Base-by-base conservation (phyloP, 2,329 filamentous ascomycete species). In the Microdochium nivale region DNA sequence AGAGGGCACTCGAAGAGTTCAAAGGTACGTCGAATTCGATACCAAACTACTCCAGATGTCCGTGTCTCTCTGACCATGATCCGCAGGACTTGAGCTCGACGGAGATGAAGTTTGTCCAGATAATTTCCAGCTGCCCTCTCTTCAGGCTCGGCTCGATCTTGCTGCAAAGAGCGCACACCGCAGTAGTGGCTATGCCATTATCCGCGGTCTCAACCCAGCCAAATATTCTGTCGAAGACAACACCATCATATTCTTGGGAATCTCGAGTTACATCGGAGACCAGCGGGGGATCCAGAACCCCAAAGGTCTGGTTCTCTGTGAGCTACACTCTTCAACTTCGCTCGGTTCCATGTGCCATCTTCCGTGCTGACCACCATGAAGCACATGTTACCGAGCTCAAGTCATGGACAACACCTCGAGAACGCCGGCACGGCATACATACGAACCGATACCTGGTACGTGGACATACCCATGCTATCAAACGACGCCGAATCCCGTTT, bases 191-290 rank as follows among this genome's bases (percentile, higher is more conserved):
- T 74, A 85, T 55, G 72, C 72, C 48, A 70, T 84, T 9, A 60
- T 86, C 37, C 72, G 74, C 4, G 81, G 81, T 2, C 65, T 85
- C 1, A 70, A 75, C 14, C 67, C 74, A 1, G 58, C 65, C 2
- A 65, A 62, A 1, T 77, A 79, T 60, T 71, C 72, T 2, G 65
- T 70, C 24, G 75, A 81, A 54, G 79, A 84, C 49, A 78, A 77
- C 50, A 63, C 78, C 16, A 69, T 74, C 4, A 67, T 83, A 44
- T 83, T 79, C 56, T 69, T 82, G 3, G 81, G 78, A 0, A 63
- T 85, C 11, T 71, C 80, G 1, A 75, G 72, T 51, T 74, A 84
- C 57, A 71, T 86, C 49, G 81, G 76, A 1, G 70, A 77, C 35
- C 69, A 75, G 47, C 71, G 79, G 37, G 78, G 78, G 2, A 56